phyloP scores from a whole-genome alignment of 805 yeast genomes.

The Sugiyamaella qingdaonensis region DNA sequence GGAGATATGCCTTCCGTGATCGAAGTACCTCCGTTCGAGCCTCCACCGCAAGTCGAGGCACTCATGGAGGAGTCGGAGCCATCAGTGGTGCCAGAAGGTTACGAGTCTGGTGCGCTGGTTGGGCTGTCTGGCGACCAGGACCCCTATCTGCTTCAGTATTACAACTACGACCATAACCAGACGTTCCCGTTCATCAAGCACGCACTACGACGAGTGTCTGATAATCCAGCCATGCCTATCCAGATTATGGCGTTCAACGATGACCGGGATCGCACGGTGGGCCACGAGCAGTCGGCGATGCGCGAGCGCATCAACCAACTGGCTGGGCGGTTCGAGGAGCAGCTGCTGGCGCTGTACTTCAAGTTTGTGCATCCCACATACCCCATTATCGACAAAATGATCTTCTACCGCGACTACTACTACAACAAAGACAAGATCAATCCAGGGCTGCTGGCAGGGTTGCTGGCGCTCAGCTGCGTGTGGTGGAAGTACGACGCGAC shows the following conservation, averaged over 20 bases:
- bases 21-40: conserved; percentile 17
- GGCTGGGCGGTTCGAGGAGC: conserved; percentile 24
- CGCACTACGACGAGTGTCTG: conserved; percentile 25
- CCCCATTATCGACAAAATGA: conserved; percentile 33
- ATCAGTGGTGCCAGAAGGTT: conserved; percentile 25
- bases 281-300: conserved; percentile 16
- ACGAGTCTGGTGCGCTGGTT: conserved; percentile 25
- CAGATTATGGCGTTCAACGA: conserved; percentile 24
- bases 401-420: conserved; percentile 30
- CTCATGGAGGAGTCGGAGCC: conserved; percentile 15
- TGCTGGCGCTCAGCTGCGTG: conserved; percentile 32
- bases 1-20: conserved; percentile 6
- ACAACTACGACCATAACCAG: conserved; percentile 22
- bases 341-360: conserved; percentile 32
- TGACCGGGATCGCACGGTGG: conserved; percentile 14
- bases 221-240: conserved; percentile 24
- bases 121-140: conserved; percentile 34
- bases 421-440: conserved; percentile 26
- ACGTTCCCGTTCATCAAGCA: conserved; percentile 28
- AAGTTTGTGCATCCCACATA: conserved; percentile 33
- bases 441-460: conserved; percentile 31
- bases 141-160: conserved; percentile 28
- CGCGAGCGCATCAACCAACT: conserved; percentile 14
- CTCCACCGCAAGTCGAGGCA: conserved; percentile 10
- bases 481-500: conserved; percentile 35